Base-by-base conservation (phyloP, 1,139 yeast species). In the Hemisphaericaspora subhashii region DNA sequence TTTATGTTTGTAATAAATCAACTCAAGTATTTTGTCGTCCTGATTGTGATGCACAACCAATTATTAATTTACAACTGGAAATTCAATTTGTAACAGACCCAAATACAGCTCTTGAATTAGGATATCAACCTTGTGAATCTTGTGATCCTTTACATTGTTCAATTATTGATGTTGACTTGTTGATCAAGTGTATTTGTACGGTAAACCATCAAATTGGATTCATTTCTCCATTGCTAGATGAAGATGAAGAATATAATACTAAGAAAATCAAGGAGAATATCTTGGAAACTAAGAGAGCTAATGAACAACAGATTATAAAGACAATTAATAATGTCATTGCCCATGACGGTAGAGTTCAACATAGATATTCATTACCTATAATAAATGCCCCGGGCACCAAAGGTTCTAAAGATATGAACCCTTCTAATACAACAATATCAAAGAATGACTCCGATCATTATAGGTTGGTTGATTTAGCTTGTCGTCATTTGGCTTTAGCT, bases 401-500 rank as follows among this genome's bases (percentile, higher is more conserved):
- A 38, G 53, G 45, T 45, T 37, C 58, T n/a, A 62, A 61, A 37
- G 62, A 61, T 43, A 50, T 51, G 30, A 62, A 54, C 28, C 45
- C 54, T 32, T 45, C 52, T 24, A 5, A 9, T 31, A 50, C 58
- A 3, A 49, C 65, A 3, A 57, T 71, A 16, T 68, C 81, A 18
- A 79, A 78, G 52, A 79, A 78, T 54, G 85, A 81, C 56, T 65
- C 77, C 35, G 89, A 84, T 52, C 92, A 85, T 54, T 72, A 81
- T 49, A 72, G 84, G 42, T 68, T 86, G 27, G 88, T 85, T 18
- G 86, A 83, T 54, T 76, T 84, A 51, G 94, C 95, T 1, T 86
- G 95, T 57, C 79, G 92, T 46, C 92, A 85, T 58, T 82, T 86
- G 55, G 92, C 94, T 0, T 69, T 81, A 33, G 94, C 94, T 18